Evolutionary conservation across 345 rosid species (phyloP).

Genomic region (Hibiscus syriacus): DNA sequence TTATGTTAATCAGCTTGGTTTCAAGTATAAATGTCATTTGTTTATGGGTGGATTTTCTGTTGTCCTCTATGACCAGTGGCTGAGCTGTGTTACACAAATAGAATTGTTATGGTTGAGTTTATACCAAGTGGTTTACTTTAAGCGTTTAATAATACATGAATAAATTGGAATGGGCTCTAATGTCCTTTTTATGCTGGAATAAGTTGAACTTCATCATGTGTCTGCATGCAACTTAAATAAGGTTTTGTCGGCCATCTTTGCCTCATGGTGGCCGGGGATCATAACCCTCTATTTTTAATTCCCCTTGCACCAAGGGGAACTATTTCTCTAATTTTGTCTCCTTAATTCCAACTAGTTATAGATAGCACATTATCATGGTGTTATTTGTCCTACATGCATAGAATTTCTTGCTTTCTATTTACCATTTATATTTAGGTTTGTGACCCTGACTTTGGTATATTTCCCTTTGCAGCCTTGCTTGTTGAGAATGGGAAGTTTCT

Average conservation of each 20-base stretch:
- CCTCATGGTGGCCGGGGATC: background rate
- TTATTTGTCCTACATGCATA: background rate
- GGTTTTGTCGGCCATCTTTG: background rate
- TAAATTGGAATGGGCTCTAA: background rate
- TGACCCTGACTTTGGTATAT: background rate
- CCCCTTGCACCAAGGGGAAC: background rate
- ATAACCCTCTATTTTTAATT: background rate
- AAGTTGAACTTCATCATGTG: background rate
- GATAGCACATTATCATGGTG: background rate
- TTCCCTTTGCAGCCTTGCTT: slow-evolving; percentile 44
- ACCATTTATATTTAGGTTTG: background rate
- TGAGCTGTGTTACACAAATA: background rate
- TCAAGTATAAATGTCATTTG: too few relatives aligned
- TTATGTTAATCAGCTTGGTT: too few relatives aligned
- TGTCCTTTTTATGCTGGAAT: background rate
- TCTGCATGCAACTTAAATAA: background rate
- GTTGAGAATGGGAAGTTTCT: slow-evolving; percentile 96
- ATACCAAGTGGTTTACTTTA: background rate
- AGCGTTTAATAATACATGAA: background rate
- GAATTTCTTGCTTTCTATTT: background rate
- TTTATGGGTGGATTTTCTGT: too few relatives aligned
- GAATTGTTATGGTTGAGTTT: background rate
- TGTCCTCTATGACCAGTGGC: too few relatives aligned
- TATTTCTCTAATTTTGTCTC: background rate
- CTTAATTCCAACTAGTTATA: background rate